Percentiles rank a stretch among this genome's conserved stretches.
Conservation (phyloP, 2,329 filamentous ascomycete species). For the Ramularia endophylla region DNA sequence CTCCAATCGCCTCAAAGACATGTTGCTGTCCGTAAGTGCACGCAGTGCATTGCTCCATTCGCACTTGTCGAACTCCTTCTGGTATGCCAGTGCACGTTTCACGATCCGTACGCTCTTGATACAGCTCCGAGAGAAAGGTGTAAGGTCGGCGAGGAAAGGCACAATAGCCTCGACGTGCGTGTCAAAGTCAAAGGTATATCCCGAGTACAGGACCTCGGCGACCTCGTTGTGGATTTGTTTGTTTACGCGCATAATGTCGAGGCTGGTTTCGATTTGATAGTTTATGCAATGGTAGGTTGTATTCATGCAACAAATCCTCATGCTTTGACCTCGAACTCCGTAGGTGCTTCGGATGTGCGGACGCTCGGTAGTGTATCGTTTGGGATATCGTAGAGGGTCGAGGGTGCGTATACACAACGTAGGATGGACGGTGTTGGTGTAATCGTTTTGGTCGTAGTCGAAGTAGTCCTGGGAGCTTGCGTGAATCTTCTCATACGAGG, state of each 20-base stretch:
- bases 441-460: conserved; percentile 32
- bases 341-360: conserved; percentile 34
- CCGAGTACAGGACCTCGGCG: conserved; percentile 50
- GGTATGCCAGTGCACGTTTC: conserved; percentile 50
- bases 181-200: conserved; percentile 55
- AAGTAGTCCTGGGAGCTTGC: conserved; percentile 37
- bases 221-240: conserved; percentile 51
- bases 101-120: conserved; percentile 49
- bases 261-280: conserved; percentile 32
- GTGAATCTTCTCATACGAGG: conserved; percentile 25
- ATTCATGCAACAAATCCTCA: conserved; percentile 37
- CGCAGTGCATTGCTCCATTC: conserved; percentile 52
- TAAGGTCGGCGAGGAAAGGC: conserved; percentile 55
- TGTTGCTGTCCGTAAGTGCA: conserved; percentile 34
- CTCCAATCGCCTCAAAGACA: conserved; percentile 35
- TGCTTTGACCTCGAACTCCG: conserved; percentile 36
- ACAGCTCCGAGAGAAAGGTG: conserved; percentile 39
- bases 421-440: conserved; percentile 16
- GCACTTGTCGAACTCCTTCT: conserved; percentile 50
- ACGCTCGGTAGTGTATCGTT: conserved; percentile 17
- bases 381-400: conserved; percentile 32
- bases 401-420: conserved; percentile 41
- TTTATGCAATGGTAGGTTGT: conserved; percentile 53
- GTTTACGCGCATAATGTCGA: conserved; percentile 26
- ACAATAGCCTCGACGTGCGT: conserved; percentile 54